phyloP scores from a whole-genome alignment of 1,284 basidiomycete species.

The Papiliotrema nemorosa region DNA sequence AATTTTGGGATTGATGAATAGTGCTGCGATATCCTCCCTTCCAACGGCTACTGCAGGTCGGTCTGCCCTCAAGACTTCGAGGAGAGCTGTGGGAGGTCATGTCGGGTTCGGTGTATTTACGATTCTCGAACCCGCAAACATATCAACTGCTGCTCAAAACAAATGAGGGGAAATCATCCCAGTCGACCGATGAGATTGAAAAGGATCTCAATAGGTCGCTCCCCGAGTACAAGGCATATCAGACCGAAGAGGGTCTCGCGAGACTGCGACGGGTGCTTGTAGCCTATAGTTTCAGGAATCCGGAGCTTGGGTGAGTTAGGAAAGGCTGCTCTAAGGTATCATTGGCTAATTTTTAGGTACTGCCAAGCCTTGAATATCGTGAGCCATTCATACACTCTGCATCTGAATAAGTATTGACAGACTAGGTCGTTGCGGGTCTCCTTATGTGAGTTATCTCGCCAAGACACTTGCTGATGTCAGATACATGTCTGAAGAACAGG shows the following conservation, averaged over 20 bases:
- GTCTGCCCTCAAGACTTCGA: constrained; percentile 87
- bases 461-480: constrained; percentile 51
- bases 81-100: constrained; percentile 99
- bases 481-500: constrained; percentile 99
- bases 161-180: constrained; percentile 73
- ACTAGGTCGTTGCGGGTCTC: constrained; percentile 35
- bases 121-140: constrained; percentile 79
- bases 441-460: constrained; percentile 25
- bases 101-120: constrained; percentile 88
- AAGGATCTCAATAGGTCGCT: constrained; percentile 95
- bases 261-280: constrained; percentile 87
- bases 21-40: constrained; percentile 96
- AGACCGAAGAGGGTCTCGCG: constrained; percentile 76
- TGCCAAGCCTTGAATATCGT: constrained; percentile 90
- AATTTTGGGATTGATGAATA: constrained; percentile 46
- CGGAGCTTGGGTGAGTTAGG: constrained; percentile 79
- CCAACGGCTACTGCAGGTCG: constrained; percentile 93
- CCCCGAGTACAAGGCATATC: constrained; percentile 92
- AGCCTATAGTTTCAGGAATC: constrained; percentile 96
- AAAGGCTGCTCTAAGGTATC: neutral
- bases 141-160: constrained; percentile 78
- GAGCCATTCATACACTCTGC: no score
- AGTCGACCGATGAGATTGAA: constrained; percentile 97
- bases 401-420: neutral
- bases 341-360: constrained; percentile 14